These are phyloP conservation scores for Alternaria brassicae DNA, from an alignment of 2,329 filamentous ascomycete genomes.

Conservation along the genomic window DNA sequence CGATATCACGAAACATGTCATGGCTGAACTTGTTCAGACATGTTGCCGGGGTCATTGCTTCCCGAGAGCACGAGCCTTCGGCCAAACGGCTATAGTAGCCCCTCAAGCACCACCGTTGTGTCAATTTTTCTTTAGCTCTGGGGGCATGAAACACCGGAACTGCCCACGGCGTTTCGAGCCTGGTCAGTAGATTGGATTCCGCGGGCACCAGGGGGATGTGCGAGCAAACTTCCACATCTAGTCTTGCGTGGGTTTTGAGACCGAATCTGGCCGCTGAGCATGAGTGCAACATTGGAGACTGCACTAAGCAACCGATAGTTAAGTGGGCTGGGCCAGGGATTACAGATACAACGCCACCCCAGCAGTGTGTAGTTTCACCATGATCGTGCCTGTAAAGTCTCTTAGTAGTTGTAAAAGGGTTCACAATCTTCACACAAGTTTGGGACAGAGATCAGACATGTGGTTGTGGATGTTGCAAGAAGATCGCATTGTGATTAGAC, in stretches of 20 bases:
- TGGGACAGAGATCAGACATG: not conserved
- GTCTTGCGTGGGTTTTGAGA: not conserved
- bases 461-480: not conserved
- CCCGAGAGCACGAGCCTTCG: slow-evolving; percentile 1
- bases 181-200: not conserved
- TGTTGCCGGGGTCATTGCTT: slow-evolving; percentile 1
- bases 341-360: not conserved
- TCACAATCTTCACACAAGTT: too few relatives aligned
- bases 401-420: not conserved
- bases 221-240: slow-evolving; percentile 6
- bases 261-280: slow-evolving; percentile 6
- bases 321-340: not conserved
- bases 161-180: slow-evolving; percentile 12
- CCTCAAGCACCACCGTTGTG: slow-evolving; percentile 13
- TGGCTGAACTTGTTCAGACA: slow-evolving; percentile 10
- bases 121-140: slow-evolving; percentile 13
- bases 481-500: slow-evolving; percentile 6
- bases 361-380: slow-evolving; percentile 15
- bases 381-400: not conserved
- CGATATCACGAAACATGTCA: slow-evolving; percentile 18
- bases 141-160: slow-evolving; percentile 16
- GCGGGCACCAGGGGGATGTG: not conserved
- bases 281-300: not conserved
- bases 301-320: slow-evolving; percentile 13
- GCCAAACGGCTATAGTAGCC: slow-evolving; percentile 8